Percentiles rank a stretch among this genome's conserved stretches.
Evolutionary conservation across 805 yeast genomes (phyloP).

Genomic region (Pichia ethanolica): DNA sequence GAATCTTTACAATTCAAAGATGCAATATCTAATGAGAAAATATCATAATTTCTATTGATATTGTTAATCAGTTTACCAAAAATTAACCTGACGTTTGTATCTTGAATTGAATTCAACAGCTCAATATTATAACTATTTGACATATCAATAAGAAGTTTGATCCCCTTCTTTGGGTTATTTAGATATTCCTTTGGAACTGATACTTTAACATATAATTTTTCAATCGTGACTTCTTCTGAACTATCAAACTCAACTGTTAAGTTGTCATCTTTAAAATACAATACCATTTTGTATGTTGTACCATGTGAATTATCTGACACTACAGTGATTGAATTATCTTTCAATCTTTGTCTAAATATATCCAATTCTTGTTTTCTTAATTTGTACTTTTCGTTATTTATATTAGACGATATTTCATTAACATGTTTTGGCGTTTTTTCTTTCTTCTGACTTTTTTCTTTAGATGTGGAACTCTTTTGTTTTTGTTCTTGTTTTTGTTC

Average conservation of each 20-base stretch:
- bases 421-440: constrained; percentile 2
- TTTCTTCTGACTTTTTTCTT: neutral
- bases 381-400: constrained; percentile 8
- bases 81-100: constrained; percentile 23
- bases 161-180: constrained; percentile 18
- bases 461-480: neutral
- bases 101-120: constrained; percentile 23
- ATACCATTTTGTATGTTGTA: constrained; percentile 22
- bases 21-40: constrained; percentile 17
- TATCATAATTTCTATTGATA: constrained; percentile 24
- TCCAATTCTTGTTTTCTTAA: constrained; percentile 21
- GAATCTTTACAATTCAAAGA: constrained; percentile 5
- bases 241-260: constrained; percentile 27
- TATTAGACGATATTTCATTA: neutral
- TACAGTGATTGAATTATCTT: constrained; percentile 13
- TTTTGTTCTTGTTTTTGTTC: neutral
- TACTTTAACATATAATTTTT: constrained; percentile 23
- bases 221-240: constrained; percentile 20
- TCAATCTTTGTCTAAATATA: constrained; percentile 23
- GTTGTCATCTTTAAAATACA: constrained; percentile 22
- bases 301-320: constrained; percentile 25
- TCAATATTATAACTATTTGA: constrained; percentile 21
- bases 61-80: constrained; percentile 27
- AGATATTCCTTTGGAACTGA: constrained; percentile 28
- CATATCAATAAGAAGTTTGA: constrained; percentile 28